Evolutionary conservation across 1,284 basidiomycete species (phyloP).

Genomic region (Athelia sp.): DNA sequence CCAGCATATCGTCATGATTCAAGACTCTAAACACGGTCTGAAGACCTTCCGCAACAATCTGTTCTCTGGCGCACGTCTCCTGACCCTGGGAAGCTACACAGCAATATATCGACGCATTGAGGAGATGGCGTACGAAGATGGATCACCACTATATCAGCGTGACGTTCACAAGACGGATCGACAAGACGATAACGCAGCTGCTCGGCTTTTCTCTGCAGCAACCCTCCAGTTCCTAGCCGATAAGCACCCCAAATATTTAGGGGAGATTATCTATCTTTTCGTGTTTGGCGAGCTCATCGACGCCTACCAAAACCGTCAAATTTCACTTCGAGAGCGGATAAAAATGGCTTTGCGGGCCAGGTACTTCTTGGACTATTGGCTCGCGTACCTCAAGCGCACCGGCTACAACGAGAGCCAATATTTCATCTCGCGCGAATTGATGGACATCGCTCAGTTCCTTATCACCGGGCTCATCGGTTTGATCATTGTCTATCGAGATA

Average conservation of each 20-base stretch:
- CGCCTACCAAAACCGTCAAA: constrained; percentile 25
- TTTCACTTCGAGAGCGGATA: constrained; percentile 22
- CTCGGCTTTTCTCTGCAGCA: constrained; percentile 16
- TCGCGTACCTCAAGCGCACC: constrained; percentile 16
- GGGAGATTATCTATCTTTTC: constrained; percentile 24
- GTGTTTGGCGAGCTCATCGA: constrained; percentile 30
- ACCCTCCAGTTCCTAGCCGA: constrained; percentile 13
- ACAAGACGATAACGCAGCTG: constrained; percentile 13
- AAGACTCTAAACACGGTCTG: constrained; percentile 15
- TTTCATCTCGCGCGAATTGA: constrained; percentile 27
- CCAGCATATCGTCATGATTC: constrained; percentile 10
- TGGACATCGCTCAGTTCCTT: constrained; percentile 24
- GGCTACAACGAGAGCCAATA: constrained; percentile 18
- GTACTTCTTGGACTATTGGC: constrained; percentile 33
- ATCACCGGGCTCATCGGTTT: constrained; percentile 26
- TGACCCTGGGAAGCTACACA: constrained; percentile 11
- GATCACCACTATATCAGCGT: constrained; percentile 12
- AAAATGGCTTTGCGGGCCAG: constrained; percentile 25
- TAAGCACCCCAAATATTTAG: constrained; percentile 14
- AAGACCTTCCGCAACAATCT: constrained; percentile 17
- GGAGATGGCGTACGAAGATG: constrained; percentile 6
- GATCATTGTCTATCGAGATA: constrained; percentile 29
- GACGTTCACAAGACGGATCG: constrained; percentile 9
- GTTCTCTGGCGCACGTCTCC: constrained; percentile 12
- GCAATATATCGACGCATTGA: constrained; percentile 10